phyloP scores from a whole-genome alignment of 2,329 filamentous ascomycete genomes.

The Xylariaceae sp. region DNA sequence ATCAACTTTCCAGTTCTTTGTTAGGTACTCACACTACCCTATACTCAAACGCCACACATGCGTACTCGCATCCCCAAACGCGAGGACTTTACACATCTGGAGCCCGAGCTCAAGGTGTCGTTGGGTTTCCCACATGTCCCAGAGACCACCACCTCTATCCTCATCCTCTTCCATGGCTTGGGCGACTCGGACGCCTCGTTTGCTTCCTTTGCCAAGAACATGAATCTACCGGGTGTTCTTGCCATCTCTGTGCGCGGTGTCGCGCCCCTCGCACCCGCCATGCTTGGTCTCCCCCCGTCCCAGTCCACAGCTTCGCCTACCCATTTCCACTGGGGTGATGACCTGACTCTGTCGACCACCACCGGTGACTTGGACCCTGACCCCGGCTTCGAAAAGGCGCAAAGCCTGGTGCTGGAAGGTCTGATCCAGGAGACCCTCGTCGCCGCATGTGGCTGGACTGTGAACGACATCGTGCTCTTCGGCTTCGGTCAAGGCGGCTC shows the following conservation, averaged over 20 bases:
- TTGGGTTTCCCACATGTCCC: constrained; percentile 49
- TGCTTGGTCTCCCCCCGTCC: constrained; percentile 45
- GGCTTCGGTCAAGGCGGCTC: constrained; percentile 67
- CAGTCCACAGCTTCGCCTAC: constrained; percentile 20
- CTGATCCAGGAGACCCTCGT: constrained; percentile 52
- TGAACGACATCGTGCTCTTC: constrained; percentile 58
- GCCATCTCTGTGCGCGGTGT: constrained; percentile 72
- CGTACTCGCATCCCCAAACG: constrained; percentile 47
- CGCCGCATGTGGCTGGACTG: constrained; percentile 54
- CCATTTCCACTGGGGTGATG: constrained; percentile 65
- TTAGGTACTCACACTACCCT: too few relatives aligned
- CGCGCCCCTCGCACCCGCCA: constrained; percentile 61
- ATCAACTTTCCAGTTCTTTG: too few relatives aligned
- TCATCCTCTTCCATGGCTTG: constrained; percentile 80
- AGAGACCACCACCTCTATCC: constrained; percentile 66
- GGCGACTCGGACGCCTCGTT: constrained; percentile 72
- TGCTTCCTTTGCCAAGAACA: constrained; percentile 60
- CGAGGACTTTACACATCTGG: constrained; percentile 46
- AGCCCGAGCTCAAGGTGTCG: constrained; percentile 39
- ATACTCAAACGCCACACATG: constrained; percentile 22
- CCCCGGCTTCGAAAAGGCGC: constrained; percentile 54
- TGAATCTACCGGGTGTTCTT: constrained; percentile 73
- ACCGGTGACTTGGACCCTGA: constrained; percentile 57
- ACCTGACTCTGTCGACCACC: constrained; percentile 49
- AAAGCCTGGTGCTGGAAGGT: constrained; percentile 42